phyloP scores from a whole-genome alignment of 371 early-diverging fungal genomes.

The Haplosporangium sp. region DNA sequence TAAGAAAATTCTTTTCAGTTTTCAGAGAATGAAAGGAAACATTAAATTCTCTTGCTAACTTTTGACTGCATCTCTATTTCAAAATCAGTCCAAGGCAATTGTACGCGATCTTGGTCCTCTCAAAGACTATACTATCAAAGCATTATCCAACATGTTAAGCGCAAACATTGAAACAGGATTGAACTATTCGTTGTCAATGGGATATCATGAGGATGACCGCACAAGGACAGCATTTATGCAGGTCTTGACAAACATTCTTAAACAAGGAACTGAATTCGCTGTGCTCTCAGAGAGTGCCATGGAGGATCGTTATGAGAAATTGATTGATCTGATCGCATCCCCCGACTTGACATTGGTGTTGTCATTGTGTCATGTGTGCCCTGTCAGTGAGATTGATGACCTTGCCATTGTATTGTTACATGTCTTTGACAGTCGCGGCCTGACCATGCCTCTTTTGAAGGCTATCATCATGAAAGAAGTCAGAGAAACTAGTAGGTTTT shows the following conservation, averaged over 20 bases:
- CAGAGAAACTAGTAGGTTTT: slow-evolving; percentile 70
- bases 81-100: slow-evolving; percentile 66
- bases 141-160: slow-evolving; percentile 88
- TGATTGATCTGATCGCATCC: slow-evolving; percentile 72
- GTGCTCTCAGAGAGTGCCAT: slow-evolving; percentile 83
- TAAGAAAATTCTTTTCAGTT: slow-evolving; percentile 1
- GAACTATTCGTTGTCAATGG: slow-evolving; percentile 90
- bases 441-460: slow-evolving; percentile 79
- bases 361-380: slow-evolving; percentile 89
- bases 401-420: slow-evolving; percentile 81
- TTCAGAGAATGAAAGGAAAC: too few species aligned
- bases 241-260: slow-evolving; percentile 90
- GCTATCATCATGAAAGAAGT: slow-evolving; percentile 90
- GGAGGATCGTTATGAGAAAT: slow-evolving; percentile 78
- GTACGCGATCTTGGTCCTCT: slow-evolving; percentile 75
- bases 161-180: slow-evolving; percentile 93
- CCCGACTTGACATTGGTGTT: slow-evolving; percentile 79
- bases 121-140: slow-evolving; percentile 88
- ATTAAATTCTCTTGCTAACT: neutral
- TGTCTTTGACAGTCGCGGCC: slow-evolving; percentile 83
- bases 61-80: neutral
- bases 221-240: slow-evolving; percentile 93
- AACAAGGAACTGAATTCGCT: slow-evolving; percentile 89
- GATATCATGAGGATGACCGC: slow-evolving; percentile 91
- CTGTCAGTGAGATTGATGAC: slow-evolving; percentile 90